Base-by-base conservation (phyloP, 2,329 filamentous ascomycete genomes). In the Aspergillus carbonarius region DNA sequence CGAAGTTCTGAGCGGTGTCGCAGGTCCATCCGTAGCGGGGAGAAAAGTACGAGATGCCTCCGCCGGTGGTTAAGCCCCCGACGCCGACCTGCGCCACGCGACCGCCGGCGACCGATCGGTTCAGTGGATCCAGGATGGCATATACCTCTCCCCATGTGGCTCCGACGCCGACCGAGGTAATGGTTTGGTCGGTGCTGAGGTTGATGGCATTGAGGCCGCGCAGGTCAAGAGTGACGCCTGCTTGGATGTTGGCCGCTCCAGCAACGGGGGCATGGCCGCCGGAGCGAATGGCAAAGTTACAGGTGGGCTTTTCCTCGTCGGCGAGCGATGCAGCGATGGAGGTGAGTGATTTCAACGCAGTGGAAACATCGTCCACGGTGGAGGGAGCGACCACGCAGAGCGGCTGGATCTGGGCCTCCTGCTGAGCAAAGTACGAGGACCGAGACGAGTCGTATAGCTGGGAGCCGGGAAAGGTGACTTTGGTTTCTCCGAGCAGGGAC, bases 1-100 rank as follows among this genome's bases (percentile, higher is more conserved):
- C 78, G 48, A 73, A 80, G 49, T 79, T 74, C 12, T 76, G 64
- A 3, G 81, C 72, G 49, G 76, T 80, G 58, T 81, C 60, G n/a
- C 62, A 64, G 8, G 60, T 57, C 55, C 55, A 64, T 9, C 62
- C 62, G 40, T 47, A 57, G 2, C 53, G 57, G 0, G 59, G 57
- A 3, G 63, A 63, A 42, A 60, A 58, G 49, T 59, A 66, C 3
- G 64, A 66, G 20, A 65, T 59, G 8, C 64, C 64, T 1, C 62
- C 63, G 5, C 60, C 63, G 5, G 53, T 49, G 0, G 60, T 61
- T 4, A 70, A 39, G 2, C 70, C 70, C 2, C 68, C 70, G 4
- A 72, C 66, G 5, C 70, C 68, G 23, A 72, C 65, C n/a, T 50
- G 57, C 1, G 59, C 58, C 13, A 57, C 64, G 34, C 70, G 64